phyloP scores from a whole-genome alignment of 306 rosid species.

The Mucuna pruriens region DNA sequence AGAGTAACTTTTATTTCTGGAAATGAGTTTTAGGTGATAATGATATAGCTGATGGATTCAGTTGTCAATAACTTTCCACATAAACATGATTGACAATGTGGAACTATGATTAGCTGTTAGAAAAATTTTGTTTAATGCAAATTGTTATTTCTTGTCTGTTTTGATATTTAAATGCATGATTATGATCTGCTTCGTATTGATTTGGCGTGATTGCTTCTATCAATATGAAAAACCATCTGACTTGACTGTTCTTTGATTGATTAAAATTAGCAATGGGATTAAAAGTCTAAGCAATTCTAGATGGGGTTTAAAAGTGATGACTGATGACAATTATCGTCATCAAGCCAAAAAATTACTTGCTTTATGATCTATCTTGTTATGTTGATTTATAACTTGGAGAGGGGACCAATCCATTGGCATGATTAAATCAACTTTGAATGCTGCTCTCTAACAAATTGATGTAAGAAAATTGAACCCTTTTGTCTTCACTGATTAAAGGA shows the following conservation, averaged over 20 bases:
- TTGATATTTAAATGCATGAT: conserved; percentile 26
- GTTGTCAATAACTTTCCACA: conserved; percentile 20
- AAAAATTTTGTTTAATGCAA: conserved; percentile 24
- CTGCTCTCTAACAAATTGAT: background rate
- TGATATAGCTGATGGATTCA: conserved; percentile 38
- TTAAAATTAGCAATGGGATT: background rate
- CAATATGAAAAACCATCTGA: background rate
- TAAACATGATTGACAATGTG: conserved; percentile 11
- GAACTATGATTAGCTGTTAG: background rate
- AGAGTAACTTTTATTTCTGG: conserved; percentile 36
- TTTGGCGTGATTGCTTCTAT: background rate
- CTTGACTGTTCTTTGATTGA: background rate
- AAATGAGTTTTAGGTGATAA: conserved; percentile 45
- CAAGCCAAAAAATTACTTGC: background rate
- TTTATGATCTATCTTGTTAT: conserved; percentile 2
- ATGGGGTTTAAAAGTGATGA: background rate
- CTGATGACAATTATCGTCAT: background rate
- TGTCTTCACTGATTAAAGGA: background rate
- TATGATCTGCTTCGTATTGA: conserved; percentile 15
- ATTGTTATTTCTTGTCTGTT: background rate
- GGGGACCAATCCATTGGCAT: background rate
- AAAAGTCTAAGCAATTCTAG: background rate
- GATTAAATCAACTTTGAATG: background rate
- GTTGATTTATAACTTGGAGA: background rate
- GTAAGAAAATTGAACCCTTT: background rate